Conservation (phyloP, 176 grass and related monocot species). For the Eleusine coracana region DNA sequence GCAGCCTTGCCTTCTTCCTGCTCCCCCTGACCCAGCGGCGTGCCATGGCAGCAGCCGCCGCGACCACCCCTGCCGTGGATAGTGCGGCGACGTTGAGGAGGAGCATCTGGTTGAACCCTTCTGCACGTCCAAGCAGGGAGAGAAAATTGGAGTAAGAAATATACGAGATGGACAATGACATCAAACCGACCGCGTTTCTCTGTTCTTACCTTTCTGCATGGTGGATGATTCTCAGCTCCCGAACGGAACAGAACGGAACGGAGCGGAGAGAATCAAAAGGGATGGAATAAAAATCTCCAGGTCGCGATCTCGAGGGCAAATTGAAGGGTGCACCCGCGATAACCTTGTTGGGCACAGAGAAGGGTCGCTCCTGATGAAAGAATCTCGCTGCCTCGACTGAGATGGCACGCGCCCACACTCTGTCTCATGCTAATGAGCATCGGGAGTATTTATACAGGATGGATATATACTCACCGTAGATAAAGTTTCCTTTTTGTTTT, state of each 20-base stretch:
- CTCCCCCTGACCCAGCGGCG: not conserved
- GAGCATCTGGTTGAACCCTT: slow-evolving; percentile 33
- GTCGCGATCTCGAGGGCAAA: not conserved
- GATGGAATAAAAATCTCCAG: not conserved
- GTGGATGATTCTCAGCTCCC: not conserved
- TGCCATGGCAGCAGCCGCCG: slow-evolving; percentile 14
- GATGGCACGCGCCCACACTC: not conserved
- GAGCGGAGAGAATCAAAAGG: not conserved
- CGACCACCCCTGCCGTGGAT: slow-evolving; percentile 32
- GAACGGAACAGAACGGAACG: not conserved
- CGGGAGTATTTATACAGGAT: not conserved
- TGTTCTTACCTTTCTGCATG: slow-evolving; percentile 39
- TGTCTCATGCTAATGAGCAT: not conserved
- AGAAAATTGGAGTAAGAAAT: not conserved
- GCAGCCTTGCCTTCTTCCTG: not conserved
- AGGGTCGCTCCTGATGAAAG: not conserved
- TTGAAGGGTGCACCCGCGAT: no score
- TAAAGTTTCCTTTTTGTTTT: not conserved
- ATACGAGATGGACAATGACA: not conserved
- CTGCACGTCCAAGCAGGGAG: not conserved
- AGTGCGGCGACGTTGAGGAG: slow-evolving; percentile 42
- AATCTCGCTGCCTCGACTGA: not conserved
- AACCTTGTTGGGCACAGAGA: not conserved
- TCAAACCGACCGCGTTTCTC: not conserved
- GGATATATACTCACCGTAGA: not conserved